Evolutionary conservation across 345 rosid genomes (phyloP).

Genomic region (Turnera subulata): DNA sequence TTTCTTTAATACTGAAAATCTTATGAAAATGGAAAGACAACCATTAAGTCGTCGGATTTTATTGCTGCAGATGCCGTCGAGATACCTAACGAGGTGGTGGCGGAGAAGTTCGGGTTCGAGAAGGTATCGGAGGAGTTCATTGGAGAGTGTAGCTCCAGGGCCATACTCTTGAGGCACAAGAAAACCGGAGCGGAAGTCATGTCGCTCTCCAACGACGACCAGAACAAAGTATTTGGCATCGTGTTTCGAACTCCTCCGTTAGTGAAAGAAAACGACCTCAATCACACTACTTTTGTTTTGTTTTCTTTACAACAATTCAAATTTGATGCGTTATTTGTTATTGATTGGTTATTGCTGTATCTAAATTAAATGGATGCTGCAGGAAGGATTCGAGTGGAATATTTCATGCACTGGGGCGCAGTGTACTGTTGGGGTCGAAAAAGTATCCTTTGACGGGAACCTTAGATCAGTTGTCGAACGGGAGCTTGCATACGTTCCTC

Average conservation of each 20-base stretch:
- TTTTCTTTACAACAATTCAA: neutral
- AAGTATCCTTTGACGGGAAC: slow-evolving; percentile 97
- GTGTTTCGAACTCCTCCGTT: slow-evolving; percentile 71
- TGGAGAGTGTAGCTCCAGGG: slow-evolving; percentile 84
- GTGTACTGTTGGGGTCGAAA: slow-evolving; percentile 91
- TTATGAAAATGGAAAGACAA: neutral
- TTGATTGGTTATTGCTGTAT: slow-evolving; percentile 7
- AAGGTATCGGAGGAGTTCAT: slow-evolving; percentile 83
- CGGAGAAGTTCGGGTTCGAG: slow-evolving; percentile 77
- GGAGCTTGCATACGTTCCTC: slow-evolving; percentile 87
- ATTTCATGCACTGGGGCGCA: slow-evolving; percentile 94
- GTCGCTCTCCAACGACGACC: slow-evolving; percentile 68
- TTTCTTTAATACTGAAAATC: too few relatives aligned
- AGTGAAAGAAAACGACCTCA: too few relatives aligned
- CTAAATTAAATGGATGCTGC: too few relatives aligned
- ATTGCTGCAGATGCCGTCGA: slow-evolving; percentile 37
- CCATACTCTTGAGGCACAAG: slow-evolving; percentile 80
- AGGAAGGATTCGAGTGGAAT: slow-evolving; percentile 96
- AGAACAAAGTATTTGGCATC: slow-evolving; percentile 25
- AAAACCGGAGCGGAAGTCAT: slow-evolving; percentile 88
- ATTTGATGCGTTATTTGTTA: neutral
- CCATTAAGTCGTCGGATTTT: neutral
- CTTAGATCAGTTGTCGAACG: slow-evolving; percentile 86
- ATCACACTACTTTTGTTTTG: neutral
- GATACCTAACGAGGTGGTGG: slow-evolving; percentile 55